Conservation (phyloP, 225 moss, liverwort and hornwort species). For the Ulota crispa region DNA sequence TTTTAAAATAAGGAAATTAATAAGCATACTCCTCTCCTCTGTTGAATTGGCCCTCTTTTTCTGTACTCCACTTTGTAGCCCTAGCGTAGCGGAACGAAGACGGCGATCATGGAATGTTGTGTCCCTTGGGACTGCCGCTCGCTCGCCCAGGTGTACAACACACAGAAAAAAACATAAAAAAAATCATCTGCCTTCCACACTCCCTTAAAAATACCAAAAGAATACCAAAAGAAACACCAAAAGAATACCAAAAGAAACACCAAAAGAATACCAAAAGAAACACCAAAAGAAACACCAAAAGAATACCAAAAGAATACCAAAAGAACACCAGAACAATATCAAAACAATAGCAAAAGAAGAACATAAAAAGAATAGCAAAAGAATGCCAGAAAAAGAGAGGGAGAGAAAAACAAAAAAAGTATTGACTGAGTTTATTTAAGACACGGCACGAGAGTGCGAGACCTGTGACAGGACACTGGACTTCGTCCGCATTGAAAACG, state of each 20-base stretch:
- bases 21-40: too few relatives aligned
- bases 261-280: too few relatives aligned
- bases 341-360: background rate
- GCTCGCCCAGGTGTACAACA: background rate
- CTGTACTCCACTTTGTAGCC: background rate
- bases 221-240: too few relatives aligned
- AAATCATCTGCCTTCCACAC: too few relatives aligned
- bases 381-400: background rate
- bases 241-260: too few relatives aligned
- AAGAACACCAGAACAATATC: too few relatives aligned
- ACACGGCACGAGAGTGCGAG: background rate
- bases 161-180: background rate
- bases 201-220: too few relatives aligned
- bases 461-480: background rate
- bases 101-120: slow-evolving; percentile 7
- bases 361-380: background rate
- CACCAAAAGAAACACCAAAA: too few relatives aligned
- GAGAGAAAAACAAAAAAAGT: background rate
- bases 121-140: background rate
- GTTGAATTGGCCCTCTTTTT: background rate
- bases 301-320: too few relatives aligned
- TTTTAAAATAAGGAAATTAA: background rate
- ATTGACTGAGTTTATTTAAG: background rate
- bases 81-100: background rate
- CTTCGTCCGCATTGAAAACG: slow-evolving; percentile 13